Percentiles rank a stretch among this genome's conserved stretches.
Conservation (phyloP, 441 rosid species). For the Melianthus villosus region DNA sequence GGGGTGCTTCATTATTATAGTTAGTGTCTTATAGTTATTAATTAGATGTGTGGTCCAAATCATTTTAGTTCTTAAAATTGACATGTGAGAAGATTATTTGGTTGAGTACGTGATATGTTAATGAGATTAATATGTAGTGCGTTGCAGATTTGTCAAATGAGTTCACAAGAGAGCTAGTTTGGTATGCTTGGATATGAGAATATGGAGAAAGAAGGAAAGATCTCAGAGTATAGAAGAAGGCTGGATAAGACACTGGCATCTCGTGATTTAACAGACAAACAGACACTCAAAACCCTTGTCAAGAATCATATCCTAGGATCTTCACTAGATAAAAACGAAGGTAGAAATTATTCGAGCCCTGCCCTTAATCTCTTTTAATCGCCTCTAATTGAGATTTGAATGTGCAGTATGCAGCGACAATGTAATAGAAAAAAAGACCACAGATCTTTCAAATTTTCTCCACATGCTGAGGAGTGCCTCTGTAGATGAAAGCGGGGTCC, state of each 20-base stretch:
- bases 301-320: slow-evolving; percentile 37
- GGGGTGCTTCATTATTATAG: too few species aligned
- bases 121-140: too few species aligned
- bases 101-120: too few species aligned
- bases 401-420: slow-evolving; percentile 34
- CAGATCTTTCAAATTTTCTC: slow-evolving; percentile 47
- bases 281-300: slow-evolving; percentile 38
- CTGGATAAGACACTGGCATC: slow-evolving; percentile 60
- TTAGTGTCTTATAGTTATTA: too few species aligned
- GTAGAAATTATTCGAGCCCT: slow-evolving; percentile 13
- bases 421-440: slow-evolving; percentile 39
- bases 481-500: slow-evolving; percentile 21
- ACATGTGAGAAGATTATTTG: too few species aligned
- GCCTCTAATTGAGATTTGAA: slow-evolving; percentile 8
- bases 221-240: slow-evolving; percentile 51
- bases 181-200: slow-evolving; percentile 18
- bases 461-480: slow-evolving; percentile 81
- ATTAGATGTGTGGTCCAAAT: too few species aligned
- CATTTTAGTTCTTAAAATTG: too few species aligned
- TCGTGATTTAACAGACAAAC: slow-evolving; percentile 40
- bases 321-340: slow-evolving; percentile 25
- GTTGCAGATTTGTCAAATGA: too few species aligned
- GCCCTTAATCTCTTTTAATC: too few species aligned
- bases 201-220: slow-evolving; percentile 36
- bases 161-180: background rate